A percentile compares a stretch with the other conserved stretches of the same genome.
Conservation (phyloP, 331 rosid genomes). For the Stylosanthes scabra region DNA sequence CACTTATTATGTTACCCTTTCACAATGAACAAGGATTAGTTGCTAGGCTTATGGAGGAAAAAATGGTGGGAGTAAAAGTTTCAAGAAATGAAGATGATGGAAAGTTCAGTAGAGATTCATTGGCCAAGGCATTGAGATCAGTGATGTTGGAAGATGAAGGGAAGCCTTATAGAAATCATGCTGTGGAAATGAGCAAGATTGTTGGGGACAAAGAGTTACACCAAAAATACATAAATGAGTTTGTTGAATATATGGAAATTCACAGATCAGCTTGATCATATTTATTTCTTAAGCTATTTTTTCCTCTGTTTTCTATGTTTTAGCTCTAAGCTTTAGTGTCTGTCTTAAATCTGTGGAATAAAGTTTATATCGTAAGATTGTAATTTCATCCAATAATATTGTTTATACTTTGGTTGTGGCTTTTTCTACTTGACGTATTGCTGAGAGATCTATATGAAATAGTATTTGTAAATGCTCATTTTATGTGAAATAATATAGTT, state of each 20-base stretch:
- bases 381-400: too few species aligned
- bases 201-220: constrained; percentile 34
- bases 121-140: constrained; percentile 21
- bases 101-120: constrained; percentile 10
- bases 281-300: too few species aligned
- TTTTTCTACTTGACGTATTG: too few species aligned
- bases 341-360: too few species aligned
- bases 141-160: constrained; percentile 28
- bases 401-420: too few species aligned
- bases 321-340: too few species aligned
- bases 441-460: too few species aligned
- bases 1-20: constrained; percentile 43
- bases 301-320: too few species aligned
- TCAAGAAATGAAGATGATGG: constrained; percentile 28
- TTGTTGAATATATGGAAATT: constrained; percentile 15
- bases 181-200: constrained; percentile 37
- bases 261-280: not conserved
- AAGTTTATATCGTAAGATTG: too few species aligned
- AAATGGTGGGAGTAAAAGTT: constrained; percentile 34
- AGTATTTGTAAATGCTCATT: too few species aligned
- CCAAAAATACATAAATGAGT: constrained; percentile 38
- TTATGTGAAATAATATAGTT: too few species aligned
- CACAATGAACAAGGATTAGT: constrained; percentile 42
- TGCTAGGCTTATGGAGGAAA: constrained; percentile 44
- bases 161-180: constrained; percentile 8